Evolutionary conservation across 1,284 basidiomycete species (phyloP), one percentile per base, ranked within the genome.

Genomic region (Ganoderma lingzhi): DNA sequence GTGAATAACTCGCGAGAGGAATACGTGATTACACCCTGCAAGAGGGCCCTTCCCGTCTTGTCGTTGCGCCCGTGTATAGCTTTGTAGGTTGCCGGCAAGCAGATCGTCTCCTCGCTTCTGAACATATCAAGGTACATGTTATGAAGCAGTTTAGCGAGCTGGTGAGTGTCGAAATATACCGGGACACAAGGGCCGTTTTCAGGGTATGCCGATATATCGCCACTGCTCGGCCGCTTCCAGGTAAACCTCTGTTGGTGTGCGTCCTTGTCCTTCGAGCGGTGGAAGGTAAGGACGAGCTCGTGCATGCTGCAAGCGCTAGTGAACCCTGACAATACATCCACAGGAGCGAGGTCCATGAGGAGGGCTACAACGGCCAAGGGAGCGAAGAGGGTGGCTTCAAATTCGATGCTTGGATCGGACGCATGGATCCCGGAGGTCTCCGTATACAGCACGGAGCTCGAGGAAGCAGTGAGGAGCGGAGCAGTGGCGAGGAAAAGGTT

Each of bases 41-140:
- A 66, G 37, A 53, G 70, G 23, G 3, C 61, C 1, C 9, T 73
- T 15, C 42, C 6, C 4, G n/a, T 2, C 14, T 0, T 28, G 6
- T 48, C 79, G 76, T 6, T 69, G 58, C 58, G 37, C 37, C 4
- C 37, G 1, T 37, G 70, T 45, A 30, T 59, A 44, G 60, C 17
- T 68, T 64, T 48, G 8, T 1, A 8, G 6, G 79, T 77, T 48
- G 71, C 71, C 62, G 19, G 10, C 0, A 12, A 10, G n/a, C 23
- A 4, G 8, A 10, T 59, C 8, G 76, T 10, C 41, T 81, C 75
- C 67, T 86, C 85, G 32, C 82, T 74, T 17, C 77, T 69, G 63
- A 89, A 89, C 80, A 89, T 83, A 19, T 80, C 74, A 15, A 78
- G 73, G 73, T 90, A 89, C 10, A 89, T 74, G 10, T 78, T 76